These are phyloP conservation scores for Porphyrellus sp. DNA, from an alignment of 1,284 basidiomycete species.

Conservation along the genomic window DNA sequence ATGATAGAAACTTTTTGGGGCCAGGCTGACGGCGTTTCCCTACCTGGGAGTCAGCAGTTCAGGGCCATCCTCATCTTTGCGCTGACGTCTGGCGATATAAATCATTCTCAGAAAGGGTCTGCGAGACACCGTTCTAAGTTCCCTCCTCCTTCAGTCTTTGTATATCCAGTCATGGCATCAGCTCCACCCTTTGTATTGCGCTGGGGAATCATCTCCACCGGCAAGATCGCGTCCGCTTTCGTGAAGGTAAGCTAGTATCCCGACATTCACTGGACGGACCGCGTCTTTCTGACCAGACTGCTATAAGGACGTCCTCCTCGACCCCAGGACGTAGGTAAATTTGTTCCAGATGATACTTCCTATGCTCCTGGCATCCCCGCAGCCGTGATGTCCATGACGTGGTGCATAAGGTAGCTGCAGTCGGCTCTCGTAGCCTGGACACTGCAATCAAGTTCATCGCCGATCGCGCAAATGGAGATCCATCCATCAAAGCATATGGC, in stretches of 20 bases:
- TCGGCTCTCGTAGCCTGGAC: slow-evolving; percentile 72
- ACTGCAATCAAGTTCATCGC: slow-evolving; percentile 75
- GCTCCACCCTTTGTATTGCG: slow-evolving; percentile 40
- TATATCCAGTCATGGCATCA: slow-evolving; percentile 16
- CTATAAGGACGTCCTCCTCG: slow-evolving; percentile 45
- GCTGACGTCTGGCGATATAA: slow-evolving; percentile 7
- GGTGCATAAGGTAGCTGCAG: slow-evolving; percentile 71
- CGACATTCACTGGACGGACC: not conserved
- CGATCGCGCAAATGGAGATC: slow-evolving; percentile 46
- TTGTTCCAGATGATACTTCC: not conserved
- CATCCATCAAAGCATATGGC: slow-evolving; percentile 66
- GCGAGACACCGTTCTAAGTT: slow-evolving; percentile 4
- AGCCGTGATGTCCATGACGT: slow-evolving; percentile 75
- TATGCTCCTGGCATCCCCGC: not conserved
- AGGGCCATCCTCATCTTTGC: no score
- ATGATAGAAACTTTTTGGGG: not conserved
- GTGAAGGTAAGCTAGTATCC: slow-evolving; percentile 38
- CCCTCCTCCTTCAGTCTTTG: not conserved
- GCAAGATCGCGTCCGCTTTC: slow-evolving; percentile 45
- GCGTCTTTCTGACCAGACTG: slow-evolving; percentile 6
- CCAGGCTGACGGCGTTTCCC: slow-evolving; percentile 8
- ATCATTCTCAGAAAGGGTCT: slow-evolving; percentile 1
- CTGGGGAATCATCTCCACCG: slow-evolving; percentile 59
- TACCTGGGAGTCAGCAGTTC: no score
- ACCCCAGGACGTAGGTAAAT: slow-evolving; percentile 46